These are phyloP conservation scores for Puccinia novopanici DNA, from an alignment of 1,284 basidiomycete species.

Conservation along the genomic window DNA sequence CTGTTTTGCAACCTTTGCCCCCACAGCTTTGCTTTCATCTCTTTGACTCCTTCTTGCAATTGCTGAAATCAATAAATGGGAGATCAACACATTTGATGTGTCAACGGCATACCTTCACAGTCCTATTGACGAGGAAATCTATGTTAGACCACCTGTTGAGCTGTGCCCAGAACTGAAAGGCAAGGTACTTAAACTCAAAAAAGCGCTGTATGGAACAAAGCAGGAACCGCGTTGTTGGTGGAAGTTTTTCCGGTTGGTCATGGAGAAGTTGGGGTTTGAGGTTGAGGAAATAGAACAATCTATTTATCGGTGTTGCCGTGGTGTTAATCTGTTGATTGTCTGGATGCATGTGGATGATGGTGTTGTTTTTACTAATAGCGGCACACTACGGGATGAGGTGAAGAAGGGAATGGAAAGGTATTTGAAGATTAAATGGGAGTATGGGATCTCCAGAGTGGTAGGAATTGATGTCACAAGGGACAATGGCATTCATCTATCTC, in stretches of 20 bases:
- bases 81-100: constrained; percentile 27
- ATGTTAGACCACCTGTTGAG: constrained; percentile 6
- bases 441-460: neutral
- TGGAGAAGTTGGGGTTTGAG: constrained; percentile 10
- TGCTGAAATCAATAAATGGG: neutral
- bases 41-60: constrained; percentile 6
- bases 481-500: neutral
- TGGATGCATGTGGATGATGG: constrained; percentile 42
- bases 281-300: neutral
- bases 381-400: neutral
- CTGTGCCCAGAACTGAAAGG: constrained; percentile 5
- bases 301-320: neutral
- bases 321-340: neutral
- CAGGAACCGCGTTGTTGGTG: constrained; percentile 22
- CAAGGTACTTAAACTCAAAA: constrained; percentile 10
- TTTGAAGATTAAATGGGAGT: constrained; percentile 15
- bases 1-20: constrained; percentile 2
- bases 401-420: neutral
- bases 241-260: neutral
- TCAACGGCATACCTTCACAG: constrained; percentile 34
- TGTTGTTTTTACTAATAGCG: constrained; percentile 6
- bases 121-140: constrained; percentile 39
- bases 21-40: constrained; percentile 7
- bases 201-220: constrained; percentile 23
- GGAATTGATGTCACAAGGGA: neutral